Percentiles rank a stretch among this genome's conserved stretches.
Conservation (phyloP, 1,284 basidiomycete genomes). For the Tilletia walkeri region DNA sequence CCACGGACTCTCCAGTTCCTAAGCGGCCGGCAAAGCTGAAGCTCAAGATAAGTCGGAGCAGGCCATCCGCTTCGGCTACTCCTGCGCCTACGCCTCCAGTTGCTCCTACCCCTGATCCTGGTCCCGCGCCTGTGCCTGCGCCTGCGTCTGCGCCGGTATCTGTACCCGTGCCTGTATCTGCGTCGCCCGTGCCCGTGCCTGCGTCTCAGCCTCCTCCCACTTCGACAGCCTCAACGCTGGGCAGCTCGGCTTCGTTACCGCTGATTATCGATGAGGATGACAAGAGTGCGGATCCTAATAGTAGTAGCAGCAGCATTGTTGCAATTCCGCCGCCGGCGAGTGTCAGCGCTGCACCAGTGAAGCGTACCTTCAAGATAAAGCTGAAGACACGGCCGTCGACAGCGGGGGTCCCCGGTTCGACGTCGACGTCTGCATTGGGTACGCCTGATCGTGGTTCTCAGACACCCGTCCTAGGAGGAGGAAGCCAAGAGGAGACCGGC, state of each 20-base stretch:
- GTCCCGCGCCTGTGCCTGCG: neutral
- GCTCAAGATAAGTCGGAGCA: slow-evolving; percentile 2
- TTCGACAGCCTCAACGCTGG: too few species aligned
- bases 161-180: neutral
- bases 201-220: neutral
- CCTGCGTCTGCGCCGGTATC: neutral
- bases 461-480: too few species aligned
- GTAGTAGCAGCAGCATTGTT: neutral
- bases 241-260: too few species aligned
- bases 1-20: neutral
- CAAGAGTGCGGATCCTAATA: neutral
- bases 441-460: too few species aligned
- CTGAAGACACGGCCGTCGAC: slow-evolving; percentile 2
- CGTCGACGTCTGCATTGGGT: neutral
- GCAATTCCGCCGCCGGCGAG: neutral
- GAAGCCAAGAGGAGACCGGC: too few species aligned
- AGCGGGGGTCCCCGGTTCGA: neutral
- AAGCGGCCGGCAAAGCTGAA: neutral
- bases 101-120: neutral
- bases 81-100: neutral
- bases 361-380: slow-evolving; percentile 8
- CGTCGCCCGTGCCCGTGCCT: neutral
- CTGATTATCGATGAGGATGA: too few species aligned
- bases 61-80: neutral
- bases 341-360: neutral